These are phyloP conservation scores for Annulohypoxylon maeteangense DNA, from an alignment of 495 filamentous ascomycete species.

Conservation along the genomic window DNA sequence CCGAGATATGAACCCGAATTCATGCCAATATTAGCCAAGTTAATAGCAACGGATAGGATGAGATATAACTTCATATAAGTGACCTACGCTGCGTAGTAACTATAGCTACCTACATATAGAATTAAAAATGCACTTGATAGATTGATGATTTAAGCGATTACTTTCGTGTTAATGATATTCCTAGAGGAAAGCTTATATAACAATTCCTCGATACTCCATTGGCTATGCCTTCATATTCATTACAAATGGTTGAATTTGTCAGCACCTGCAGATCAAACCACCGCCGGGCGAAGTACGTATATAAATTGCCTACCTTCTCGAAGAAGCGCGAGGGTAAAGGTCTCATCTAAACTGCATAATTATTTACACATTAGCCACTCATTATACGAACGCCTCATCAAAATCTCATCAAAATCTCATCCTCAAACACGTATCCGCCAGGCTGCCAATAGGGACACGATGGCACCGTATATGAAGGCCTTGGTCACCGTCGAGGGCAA, in stretches of 20 bases:
- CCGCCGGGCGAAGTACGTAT: background rate
- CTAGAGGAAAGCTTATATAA: background rate
- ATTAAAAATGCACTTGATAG: too few species aligned
- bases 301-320: background rate
- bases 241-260: background rate
- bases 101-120: too few species aligned
- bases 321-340: background rate
- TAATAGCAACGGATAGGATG: too few species aligned
- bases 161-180: background rate
- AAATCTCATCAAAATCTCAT: background rate
- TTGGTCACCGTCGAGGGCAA: constrained; percentile 30
- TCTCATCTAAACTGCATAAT: background rate
- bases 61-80: too few species aligned
- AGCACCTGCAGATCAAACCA: background rate
- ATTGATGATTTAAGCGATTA: too few species aligned
- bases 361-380: background rate
- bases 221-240: background rate
- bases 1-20: too few species aligned
- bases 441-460: background rate
- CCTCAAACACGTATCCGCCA: background rate
- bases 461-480: constrained; percentile 40
- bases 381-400: background rate
- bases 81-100: too few species aligned
- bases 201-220: background rate
- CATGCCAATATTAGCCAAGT: too few species aligned